phyloP scores from a whole-genome alignment of 2,329 filamentous ascomycete genomes.

The Scolecobasidium constrictum region DNA sequence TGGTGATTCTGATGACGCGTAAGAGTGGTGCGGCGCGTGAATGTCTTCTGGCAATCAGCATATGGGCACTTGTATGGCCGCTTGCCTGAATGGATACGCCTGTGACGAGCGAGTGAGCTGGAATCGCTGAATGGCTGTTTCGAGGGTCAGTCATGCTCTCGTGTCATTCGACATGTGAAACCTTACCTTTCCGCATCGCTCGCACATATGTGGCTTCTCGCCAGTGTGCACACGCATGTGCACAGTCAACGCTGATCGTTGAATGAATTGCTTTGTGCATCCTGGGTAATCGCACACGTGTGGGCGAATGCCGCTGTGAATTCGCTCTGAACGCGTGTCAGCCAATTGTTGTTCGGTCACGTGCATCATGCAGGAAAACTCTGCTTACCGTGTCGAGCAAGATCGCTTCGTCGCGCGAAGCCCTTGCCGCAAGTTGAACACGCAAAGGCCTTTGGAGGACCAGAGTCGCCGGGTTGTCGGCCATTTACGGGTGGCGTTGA shows the following conservation, averaged over 20 bases:
- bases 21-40: conserved; percentile 87
- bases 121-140: conserved; percentile 87
- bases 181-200: conserved; percentile 85
- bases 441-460: conserved; percentile 65
- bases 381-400: conserved; percentile 80
- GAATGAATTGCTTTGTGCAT: conserved; percentile 95
- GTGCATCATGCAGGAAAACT: conserved; percentile 2
- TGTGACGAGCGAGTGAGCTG: conserved; percentile 84
- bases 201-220: conserved; percentile 97
- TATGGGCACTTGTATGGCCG: conserved; percentile 96
- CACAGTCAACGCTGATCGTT: conserved; percentile 88
- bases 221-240: conserved; percentile 93
- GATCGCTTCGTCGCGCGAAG: conserved; percentile 86
- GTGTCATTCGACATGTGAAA: no score
- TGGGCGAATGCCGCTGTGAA: conserved; percentile 82
- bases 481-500: conserved; percentile 21
- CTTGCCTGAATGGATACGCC: conserved; percentile 90
- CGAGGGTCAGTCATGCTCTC: conserved; percentile 3
- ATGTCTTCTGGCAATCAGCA: conserved; percentile 96
- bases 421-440: conserved; percentile 85
- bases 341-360: neutral
- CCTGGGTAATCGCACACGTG: conserved; percentile 84
- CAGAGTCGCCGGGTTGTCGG: conserved; percentile 32
- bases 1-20: conserved; percentile 95
- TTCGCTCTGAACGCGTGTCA: conserved; percentile 56